Evolutionary conservation across 257 asterid genomes (phyloP).

Genomic region (Ilex aquifolium): DNA sequence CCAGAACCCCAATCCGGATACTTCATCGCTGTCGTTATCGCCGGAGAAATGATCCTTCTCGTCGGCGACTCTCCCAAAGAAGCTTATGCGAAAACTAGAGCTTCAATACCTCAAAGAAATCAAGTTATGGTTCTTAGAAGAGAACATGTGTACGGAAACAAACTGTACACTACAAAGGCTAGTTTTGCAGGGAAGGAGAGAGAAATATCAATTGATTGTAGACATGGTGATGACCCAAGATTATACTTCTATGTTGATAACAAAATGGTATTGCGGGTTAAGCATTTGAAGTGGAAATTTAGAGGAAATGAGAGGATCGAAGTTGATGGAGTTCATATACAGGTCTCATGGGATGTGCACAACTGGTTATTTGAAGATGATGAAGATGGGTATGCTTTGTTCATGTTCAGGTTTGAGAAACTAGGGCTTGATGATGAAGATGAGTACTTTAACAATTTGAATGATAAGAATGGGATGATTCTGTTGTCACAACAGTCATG

Average conservation of each 20-base stretch:
- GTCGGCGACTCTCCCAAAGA: slow-evolving; percentile 37
- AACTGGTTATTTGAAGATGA: slow-evolving; percentile 38
- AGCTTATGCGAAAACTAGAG: slow-evolving; percentile 18
- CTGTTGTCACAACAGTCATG: slow-evolving; percentile 28
- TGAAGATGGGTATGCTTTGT: slow-evolving; percentile 48
- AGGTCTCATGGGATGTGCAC: slow-evolving; percentile 57
- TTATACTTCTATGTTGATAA: slow-evolving; percentile 29
- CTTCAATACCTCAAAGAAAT: neutral
- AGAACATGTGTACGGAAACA: slow-evolving; percentile 46
- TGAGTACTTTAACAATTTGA: neutral
- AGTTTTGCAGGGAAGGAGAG: slow-evolving; percentile 30
- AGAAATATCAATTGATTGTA: slow-evolving; percentile 37
- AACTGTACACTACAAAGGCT: slow-evolving; percentile 37
- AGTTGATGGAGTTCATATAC: slow-evolving; percentile 35
- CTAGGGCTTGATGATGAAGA: slow-evolving; percentile 19
- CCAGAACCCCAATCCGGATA: slow-evolving; percentile 54
- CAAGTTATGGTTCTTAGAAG: slow-evolving; percentile 33
- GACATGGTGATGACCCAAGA: slow-evolving; percentile 30
- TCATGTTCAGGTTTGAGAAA: slow-evolving; percentile 43
- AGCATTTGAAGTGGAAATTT: slow-evolving; percentile 62
- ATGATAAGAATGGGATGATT: slow-evolving; percentile 7
- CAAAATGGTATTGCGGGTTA: slow-evolving; percentile 36
- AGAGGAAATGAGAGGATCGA: slow-evolving; percentile 54
- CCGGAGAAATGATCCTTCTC: slow-evolving; percentile 30
- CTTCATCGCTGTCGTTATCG: slow-evolving; percentile 32